A percentile compares a stretch with the other conserved stretches of the same genome.
phyloP scores from a whole-genome alignment of 345 rosid species.

The Conringia planisiliqua region DNA sequence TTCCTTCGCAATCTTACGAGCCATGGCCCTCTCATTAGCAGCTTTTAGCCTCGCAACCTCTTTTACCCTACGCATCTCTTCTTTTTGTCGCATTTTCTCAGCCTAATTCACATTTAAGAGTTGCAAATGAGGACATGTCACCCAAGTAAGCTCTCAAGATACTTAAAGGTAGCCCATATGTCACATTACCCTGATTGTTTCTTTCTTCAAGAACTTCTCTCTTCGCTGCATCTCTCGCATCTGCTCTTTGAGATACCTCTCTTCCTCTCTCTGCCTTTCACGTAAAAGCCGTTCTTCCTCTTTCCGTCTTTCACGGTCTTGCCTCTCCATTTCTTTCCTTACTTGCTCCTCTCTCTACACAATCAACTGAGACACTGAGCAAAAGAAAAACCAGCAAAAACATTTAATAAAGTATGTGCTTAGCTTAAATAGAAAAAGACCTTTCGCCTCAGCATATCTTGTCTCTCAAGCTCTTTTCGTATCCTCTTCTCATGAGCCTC shows the following conservation, averaged over 20 bases:
- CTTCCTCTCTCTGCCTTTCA: constrained; percentile 90
- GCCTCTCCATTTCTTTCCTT: constrained; percentile 84
- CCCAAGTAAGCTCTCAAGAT: not conserved
- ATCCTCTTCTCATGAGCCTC: constrained; percentile 91
- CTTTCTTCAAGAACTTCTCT: constrained; percentile 81
- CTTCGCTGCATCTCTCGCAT: constrained; percentile 85
- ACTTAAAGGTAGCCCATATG: not conserved
- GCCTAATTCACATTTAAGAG: constrained; percentile 40
- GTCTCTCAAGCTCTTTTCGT: constrained; percentile 79
- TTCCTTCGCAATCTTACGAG: constrained; percentile 86
- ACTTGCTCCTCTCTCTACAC: constrained; percentile 75
- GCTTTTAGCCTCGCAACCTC: constrained; percentile 86
- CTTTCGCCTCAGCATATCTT: constrained; percentile 81
- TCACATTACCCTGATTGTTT: constrained; percentile 66
- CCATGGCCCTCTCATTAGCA: constrained; percentile 85
- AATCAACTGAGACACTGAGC: constrained; percentile 8
- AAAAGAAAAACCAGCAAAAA: not conserved
- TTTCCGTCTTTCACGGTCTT: constrained; percentile 85
- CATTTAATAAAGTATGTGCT: not conserved
- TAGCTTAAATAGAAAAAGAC: constrained; percentile 37
- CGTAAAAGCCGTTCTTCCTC: constrained; percentile 89
- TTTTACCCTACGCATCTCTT: constrained; percentile 70
- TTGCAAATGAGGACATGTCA: constrained; percentile 12
- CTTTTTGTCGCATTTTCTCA: constrained; percentile 81
- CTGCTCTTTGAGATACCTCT: constrained; percentile 73